phyloP scores from a whole-genome alignment of 2,329 filamentous ascomycete species.

The Xylariaceae sp. region DNA sequence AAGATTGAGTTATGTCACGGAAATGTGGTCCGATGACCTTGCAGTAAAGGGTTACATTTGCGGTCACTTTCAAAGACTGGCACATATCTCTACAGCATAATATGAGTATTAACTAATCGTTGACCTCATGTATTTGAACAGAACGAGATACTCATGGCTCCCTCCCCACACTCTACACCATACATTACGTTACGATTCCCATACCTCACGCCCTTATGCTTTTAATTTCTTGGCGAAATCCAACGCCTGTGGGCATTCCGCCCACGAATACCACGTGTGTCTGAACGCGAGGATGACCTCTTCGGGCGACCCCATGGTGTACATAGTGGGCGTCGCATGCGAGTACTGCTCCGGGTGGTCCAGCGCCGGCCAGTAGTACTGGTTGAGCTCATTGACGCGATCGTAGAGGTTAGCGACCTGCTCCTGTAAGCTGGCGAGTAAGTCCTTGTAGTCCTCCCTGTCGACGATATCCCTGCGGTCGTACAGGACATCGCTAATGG shows the following conservation, averaged over 20 bases:
- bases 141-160: too few species aligned
- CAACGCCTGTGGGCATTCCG: slow-evolving; percentile 17
- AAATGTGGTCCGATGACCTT: too few species aligned
- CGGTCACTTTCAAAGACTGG: too few species aligned
- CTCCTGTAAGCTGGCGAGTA: slow-evolving; percentile 1
- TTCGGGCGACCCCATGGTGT: slow-evolving; percentile 9
- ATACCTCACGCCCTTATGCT: too few species aligned
- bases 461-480: slow-evolving; percentile 26
- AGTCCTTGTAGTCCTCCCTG: slow-evolving; percentile 9
- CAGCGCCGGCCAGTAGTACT: slow-evolving; percentile 26
- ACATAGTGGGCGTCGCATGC: slow-evolving; percentile 3
- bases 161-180: too few species aligned
- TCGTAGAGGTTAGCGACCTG: slow-evolving; percentile 15
- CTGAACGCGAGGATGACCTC: slow-evolving; percentile 21
- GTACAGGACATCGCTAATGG: slow-evolving; percentile 20
- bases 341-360: slow-evolving; percentile 17
- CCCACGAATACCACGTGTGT: slow-evolving; percentile 27
- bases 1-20: too few species aligned
- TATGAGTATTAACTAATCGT: too few species aligned
- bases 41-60: too few species aligned
- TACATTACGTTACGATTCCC: too few species aligned
- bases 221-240: slow-evolving; percentile 50
- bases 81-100: too few species aligned
- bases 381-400: slow-evolving; percentile 13
- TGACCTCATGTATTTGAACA: too few species aligned